Base-by-base conservation (phyloP, 192 early-diverging fungal genomes). In the Linnemannia schmuckeri region DNA sequence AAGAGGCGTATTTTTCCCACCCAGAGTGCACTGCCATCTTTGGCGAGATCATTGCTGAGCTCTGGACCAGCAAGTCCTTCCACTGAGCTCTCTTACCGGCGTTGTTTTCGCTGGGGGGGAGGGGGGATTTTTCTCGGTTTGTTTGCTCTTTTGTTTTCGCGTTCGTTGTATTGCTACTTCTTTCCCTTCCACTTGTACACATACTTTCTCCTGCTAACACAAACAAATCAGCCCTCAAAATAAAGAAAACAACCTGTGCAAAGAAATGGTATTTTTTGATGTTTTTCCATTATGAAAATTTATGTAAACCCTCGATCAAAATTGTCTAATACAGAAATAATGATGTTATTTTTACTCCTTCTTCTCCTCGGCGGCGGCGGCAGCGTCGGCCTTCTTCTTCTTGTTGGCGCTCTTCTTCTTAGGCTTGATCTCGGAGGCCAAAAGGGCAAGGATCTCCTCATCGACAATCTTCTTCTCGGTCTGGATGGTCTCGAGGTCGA, bases 401-500 rank as follows among this genome's bases (percentile, higher is more conserved):
- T 85, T 90, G 85, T 91, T 91, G 70, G 88, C 88, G 75, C 88
- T 90, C 88, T 92, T 92, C 71, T 85, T 85, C 77, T 82, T 89
- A 52, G 83, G 85, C 78, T 82, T 89, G 74, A 91, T 88, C 75
- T 82, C 69, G 57, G 92, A 90, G 46, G 93, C 89, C 76, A 99
- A 90, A 42, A 99, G 90, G 79, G 93, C 88, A 82, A 94, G 83
- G 77, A 97, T 90, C 73, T 95, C 93, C 75, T 96, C 94, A 88
- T 96, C 93, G 89, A 95, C 93, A 72, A 98, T 90, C 88, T 92
- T 90, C 93, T 96, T 96, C 81, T 98, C 98, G 47, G 94, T 93
- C 92, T 97, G 93, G 79, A 98, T 90, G 17, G 94, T 61, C 87
- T 93, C 93, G 42, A 92, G 83, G 79, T 98, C 95, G 80, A 94